Percentiles rank a stretch among this genome's conserved stretches.
phyloP scores from a whole-genome alignment of 1,139 yeast genomes.

The Yamadazyma atlantica region DNA sequence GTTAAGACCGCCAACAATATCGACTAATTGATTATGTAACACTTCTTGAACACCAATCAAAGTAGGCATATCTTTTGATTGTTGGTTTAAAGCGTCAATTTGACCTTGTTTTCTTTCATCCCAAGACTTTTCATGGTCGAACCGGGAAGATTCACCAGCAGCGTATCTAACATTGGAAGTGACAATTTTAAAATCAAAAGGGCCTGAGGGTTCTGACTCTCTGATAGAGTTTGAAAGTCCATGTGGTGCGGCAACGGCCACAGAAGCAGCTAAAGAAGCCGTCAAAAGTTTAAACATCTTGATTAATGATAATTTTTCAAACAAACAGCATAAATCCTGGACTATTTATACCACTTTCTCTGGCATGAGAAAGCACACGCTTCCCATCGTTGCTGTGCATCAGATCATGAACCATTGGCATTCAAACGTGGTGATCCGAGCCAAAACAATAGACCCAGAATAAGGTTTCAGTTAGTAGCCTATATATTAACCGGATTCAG shows the following conservation, averaged over 20 bases:
- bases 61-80: conserved; percentile 18
- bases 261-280: background rate
- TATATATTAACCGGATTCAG: background rate
- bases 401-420: background rate
- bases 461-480: background rate
- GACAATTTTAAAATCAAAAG: conserved; percentile 14
- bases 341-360: too few relatives aligned
- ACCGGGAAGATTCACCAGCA: conserved; percentile 14
- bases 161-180: conserved; percentile 29
- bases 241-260: background rate
- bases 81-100: conserved; percentile 13
- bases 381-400: too few relatives aligned
- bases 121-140: conserved; percentile 27
- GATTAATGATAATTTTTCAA: background rate
- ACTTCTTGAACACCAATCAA: conserved; percentile 34
- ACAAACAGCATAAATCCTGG: background rate
- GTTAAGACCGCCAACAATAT: conserved; percentile 23
- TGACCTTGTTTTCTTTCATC: conserved; percentile 20
- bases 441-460: too few relatives aligned
- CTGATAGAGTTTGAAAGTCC: too few relatives aligned
- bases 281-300: background rate
- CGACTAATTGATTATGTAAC: conserved; percentile 25
- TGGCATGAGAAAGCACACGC: too few relatives aligned
- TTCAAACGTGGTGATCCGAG: background rate
- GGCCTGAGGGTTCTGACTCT: background rate